Conservation (phyloP, 169 alveolate genomes). For the Sarcocystis neurona region DNA sequence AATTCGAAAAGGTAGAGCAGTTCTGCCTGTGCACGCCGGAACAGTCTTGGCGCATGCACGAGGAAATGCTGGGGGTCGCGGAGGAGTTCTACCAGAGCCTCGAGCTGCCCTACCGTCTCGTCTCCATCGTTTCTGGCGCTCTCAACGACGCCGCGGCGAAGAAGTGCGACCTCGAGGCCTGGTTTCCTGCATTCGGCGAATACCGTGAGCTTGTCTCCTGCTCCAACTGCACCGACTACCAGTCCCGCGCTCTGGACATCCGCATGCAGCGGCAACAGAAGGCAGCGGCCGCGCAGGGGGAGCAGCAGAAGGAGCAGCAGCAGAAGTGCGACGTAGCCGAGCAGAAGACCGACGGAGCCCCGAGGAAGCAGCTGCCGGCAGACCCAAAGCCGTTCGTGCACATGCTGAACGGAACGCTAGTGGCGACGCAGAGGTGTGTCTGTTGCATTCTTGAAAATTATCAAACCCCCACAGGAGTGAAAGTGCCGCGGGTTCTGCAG, state of each 20-base stretch:
- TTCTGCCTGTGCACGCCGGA: constrained; percentile 92
- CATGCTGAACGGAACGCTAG: constrained; percentile 97
- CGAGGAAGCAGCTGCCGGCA: too few relatives aligned
- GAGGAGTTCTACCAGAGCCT: constrained; percentile 95
- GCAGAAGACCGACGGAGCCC: too few relatives aligned
- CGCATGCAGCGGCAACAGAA: constrained; percentile 42
- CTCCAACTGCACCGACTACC: constrained; percentile 99
- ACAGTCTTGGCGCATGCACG: constrained; percentile 83
- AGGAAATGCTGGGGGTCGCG: constrained; percentile 94
- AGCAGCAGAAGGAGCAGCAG: not conserved
- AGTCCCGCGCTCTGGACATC: constrained; percentile 77
- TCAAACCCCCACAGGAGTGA: constrained; percentile 65
- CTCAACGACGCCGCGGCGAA: constrained; percentile 99
- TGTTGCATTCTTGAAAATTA: constrained; percentile 74
- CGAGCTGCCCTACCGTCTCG: constrained; percentile 94
- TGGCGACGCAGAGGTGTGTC: constrained; percentile 96
- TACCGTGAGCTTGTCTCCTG: constrained; percentile 98
- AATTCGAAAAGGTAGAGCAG: constrained; percentile 99
- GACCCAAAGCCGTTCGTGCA: constrained; percentile 78
- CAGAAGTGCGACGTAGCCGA: not conserved
- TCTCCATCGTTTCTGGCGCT: constrained; percentile 98
- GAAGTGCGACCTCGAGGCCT: constrained; percentile 99
- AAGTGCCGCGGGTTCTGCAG: constrained; percentile 68
- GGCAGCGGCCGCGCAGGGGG: constrained; percentile 6
- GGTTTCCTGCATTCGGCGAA: constrained; percentile 98